Evolutionary conservation across 2,329 filamentous ascomycete species (phyloP), one percentile per base, ranked within the genome.

Genomic region (Calonectria pteridis): DNA sequence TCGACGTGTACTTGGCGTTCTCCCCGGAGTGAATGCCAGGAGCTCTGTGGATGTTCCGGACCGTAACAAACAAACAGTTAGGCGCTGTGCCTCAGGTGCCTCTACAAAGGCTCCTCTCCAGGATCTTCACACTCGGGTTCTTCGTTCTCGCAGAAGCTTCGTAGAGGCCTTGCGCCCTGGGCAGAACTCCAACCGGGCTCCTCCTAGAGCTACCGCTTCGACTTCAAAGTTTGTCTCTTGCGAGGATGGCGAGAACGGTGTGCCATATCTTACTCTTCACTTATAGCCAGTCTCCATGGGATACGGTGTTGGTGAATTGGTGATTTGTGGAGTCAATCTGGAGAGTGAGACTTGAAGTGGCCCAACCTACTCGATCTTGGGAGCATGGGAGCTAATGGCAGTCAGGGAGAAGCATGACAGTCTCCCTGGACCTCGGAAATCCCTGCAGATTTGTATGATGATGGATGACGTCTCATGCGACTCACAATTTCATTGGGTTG

Each of bases 151-250:
- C 20, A 73, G 70, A 66, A 81, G 74, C 43, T 76, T 77, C 28
- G 75, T 58, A 35, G 80, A 77, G 69, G 81, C 83, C 37, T 81
- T 89, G 65, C 83, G 84, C 31, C 83, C 88, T 37, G 82, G 87
- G 37, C 85, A 88, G 7, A 86, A 88, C 76, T 83, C 80, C 59
- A 89, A 89, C 75, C 83, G 85, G 43, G 88, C 87, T 20, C 87
- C 88, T 58, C 87, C 87, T 4, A 82, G 78, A 33, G 84, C 88
- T 55, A 86, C 88, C 29, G 81, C 81, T 40, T 86, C 89, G 35
- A 86, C 88, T 16, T 81, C 83, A 69, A 85, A 86, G 75, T 89
- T 86, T 62, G 73, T 73, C 67, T 79, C 80, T 13, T 81, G 81
- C 70, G 78, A 84, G 75, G 83, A 85, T 67, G 70, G 80, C 33